phyloP scores from a whole-genome alignment of 768 basidiomycete genomes.

The Podaxis carcinomalis region DNA sequence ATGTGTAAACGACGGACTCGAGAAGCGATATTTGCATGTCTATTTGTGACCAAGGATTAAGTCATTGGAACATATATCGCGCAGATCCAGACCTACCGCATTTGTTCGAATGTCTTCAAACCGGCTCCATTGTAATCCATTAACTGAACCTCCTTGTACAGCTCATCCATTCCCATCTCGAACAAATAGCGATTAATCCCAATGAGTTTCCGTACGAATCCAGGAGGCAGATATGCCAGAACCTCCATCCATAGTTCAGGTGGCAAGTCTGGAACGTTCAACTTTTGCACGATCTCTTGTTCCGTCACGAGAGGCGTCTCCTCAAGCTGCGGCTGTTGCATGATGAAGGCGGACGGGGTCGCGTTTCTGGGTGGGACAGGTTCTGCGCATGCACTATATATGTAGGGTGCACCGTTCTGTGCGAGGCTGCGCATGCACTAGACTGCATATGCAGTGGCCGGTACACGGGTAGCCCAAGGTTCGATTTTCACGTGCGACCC shows the following conservation, averaged over 20 bases:
- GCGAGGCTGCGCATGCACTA: too few relatives aligned
- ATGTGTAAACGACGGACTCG: conserved; percentile 24
- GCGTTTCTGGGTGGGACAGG: background rate
- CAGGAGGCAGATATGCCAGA: conserved; percentile 20
- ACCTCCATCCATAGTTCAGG: conserved; percentile 24
- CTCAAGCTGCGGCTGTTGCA: background rate
- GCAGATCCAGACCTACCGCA: conserved; percentile 14
- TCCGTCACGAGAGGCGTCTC: conserved; percentile 1
- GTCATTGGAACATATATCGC: background rate
- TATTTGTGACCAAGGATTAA: background rate
- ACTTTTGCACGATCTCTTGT: background rate
- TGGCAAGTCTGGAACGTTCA: conserved; percentile 19
- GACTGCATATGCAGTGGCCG: too few relatives aligned
- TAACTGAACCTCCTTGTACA: conserved; percentile 26
- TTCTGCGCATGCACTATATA: background rate
- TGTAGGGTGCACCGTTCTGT: background rate
- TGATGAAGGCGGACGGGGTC: background rate
- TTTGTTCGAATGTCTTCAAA: conserved; percentile 19
- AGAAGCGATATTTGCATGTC: conserved; percentile 16
- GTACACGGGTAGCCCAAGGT: too few relatives aligned
- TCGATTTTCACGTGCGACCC: too few relatives aligned
- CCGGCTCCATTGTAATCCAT: conserved; percentile 19
- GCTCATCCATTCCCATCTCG: conserved; percentile 24
- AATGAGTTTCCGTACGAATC: conserved; percentile 20
- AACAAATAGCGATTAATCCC: conserved; percentile 26